Evolutionary conservation across 805 yeast species (phyloP).

Genomic region (Saccharomycopsis sp.): DNA sequence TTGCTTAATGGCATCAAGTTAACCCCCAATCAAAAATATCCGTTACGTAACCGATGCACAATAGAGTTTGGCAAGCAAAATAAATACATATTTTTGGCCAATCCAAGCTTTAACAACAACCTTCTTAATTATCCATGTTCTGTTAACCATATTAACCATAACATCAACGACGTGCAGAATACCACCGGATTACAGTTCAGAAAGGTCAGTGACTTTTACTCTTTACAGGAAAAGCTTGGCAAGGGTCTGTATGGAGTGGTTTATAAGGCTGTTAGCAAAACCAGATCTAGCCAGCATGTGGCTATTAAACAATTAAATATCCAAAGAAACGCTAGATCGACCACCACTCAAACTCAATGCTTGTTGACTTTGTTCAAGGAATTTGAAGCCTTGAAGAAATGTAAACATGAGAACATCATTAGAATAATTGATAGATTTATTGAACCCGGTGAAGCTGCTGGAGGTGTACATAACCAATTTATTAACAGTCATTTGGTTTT

Average conservation of each 20-base stretch:
- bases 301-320: background rate
- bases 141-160: background rate
- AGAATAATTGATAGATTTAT: conserved; percentile 9
- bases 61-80: background rate
- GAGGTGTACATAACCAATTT: too few relatives aligned
- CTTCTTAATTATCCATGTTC: background rate
- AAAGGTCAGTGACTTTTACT: background rate
- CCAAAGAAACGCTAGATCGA: background rate
- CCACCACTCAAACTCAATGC: background rate
- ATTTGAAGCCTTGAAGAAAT: conserved; percentile 6
- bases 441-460: background rate
- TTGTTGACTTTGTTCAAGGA: conserved; percentile 7
- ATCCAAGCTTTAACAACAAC: background rate
- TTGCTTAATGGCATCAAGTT: background rate
- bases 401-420: conserved; percentile 15
- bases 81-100: background rate
- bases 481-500: conserved; percentile 9
- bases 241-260: conserved; percentile 96
- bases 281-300: background rate
- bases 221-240: conserved; percentile 42
- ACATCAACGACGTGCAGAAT: background rate
- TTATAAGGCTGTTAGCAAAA: conserved; percentile 56
- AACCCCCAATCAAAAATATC: background rate
- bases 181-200: background rate
- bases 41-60: background rate